Evolutionary conservation across 2,329 filamentous ascomycete genomes (phyloP), one percentile per base, ranked within the genome.

Genomic region (Colletotrichum sp.): DNA sequence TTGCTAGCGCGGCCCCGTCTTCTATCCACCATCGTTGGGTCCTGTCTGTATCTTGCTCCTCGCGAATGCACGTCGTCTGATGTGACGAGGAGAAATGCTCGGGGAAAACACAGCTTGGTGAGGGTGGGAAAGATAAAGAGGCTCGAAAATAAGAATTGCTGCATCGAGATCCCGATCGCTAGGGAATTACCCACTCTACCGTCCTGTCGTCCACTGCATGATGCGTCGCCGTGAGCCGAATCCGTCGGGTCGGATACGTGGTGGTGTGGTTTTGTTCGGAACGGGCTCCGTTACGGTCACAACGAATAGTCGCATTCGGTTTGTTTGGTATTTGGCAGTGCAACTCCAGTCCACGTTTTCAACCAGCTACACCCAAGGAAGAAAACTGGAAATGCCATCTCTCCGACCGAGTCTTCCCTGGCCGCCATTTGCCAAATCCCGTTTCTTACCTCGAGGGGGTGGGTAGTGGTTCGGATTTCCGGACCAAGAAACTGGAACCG

Each of bases 401-500:
- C 39, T 43, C 39, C 16, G 39, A n/a, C 39, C 39, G 39, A 48
- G 9, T 48, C 43, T 48, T 12, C 43, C 43, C 6, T 48, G 43
- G 43, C 18, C 18, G 43, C 43, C 18, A 22, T 48, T 22, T 48
- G 9, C 10, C 18, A 48, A 48, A 48, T 48, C 43, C 43, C 43
- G 43, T 22, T 48, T 48, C 10, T 48, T 22, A 6, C 18, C 6
- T 48, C 2, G 43, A 48, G 18, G 43, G 5, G 43, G 43, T 48
- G 43, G 43, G 39, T n/a, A 48, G 39, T 48, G 39, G 43, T 48
- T 48, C 43, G 43, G 22, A 48, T 58, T 58, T 18, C 60, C 32
- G 48, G 15, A 65, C 67, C 36, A 34, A 66, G 71, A 52, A 66
- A 74, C 66, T 70, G 67, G 58, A 74, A 71, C 66, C 60, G 60